Evolutionary conservation across 257 asterid species (phyloP).

Genomic region (Solanum sitiens): DNA sequence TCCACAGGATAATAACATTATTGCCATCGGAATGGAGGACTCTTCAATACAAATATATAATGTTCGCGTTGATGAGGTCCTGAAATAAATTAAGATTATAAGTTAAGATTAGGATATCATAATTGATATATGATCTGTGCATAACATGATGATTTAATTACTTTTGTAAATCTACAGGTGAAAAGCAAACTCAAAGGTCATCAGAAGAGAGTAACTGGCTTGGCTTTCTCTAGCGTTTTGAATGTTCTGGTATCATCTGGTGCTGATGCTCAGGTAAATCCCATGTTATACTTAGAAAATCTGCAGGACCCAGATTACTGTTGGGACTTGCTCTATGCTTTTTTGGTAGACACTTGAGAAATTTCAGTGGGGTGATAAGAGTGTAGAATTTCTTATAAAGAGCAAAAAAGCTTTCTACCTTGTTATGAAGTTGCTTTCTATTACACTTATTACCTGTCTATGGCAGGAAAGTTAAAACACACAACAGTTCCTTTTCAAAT

Average conservation of each 20-base stretch:
- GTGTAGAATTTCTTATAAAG: not conserved
- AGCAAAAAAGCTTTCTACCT: not conserved
- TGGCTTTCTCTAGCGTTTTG: conserved; percentile 54
- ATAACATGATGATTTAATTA: not conserved
- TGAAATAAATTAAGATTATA: not conserved
- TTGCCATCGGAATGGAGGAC: conserved; percentile 76
- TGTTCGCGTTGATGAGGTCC: conserved; percentile 49
- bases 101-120: not conserved
- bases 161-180: conserved; percentile 23
- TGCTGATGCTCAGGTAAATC: conserved; percentile 65
- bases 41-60: conserved; percentile 46
- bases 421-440: not conserved
- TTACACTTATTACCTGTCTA: not conserved
- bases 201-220: conserved; percentile 58
- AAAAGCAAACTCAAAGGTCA: conserved; percentile 50
- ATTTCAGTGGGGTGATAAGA: not conserved
- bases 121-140: not conserved
- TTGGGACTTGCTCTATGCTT: not conserved
- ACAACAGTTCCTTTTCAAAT: not conserved
- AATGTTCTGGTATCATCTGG: conserved; percentile 54
- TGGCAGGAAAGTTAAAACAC: not conserved
- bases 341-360: not conserved
- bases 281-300: not conserved
- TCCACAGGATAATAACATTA: conserved; percentile 54
- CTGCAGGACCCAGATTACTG: not conserved